Evolutionary conservation across 805 yeast genomes (phyloP), one percentile per base, ranked within the genome.

Genomic region (Lipomyces yamadae): DNA sequence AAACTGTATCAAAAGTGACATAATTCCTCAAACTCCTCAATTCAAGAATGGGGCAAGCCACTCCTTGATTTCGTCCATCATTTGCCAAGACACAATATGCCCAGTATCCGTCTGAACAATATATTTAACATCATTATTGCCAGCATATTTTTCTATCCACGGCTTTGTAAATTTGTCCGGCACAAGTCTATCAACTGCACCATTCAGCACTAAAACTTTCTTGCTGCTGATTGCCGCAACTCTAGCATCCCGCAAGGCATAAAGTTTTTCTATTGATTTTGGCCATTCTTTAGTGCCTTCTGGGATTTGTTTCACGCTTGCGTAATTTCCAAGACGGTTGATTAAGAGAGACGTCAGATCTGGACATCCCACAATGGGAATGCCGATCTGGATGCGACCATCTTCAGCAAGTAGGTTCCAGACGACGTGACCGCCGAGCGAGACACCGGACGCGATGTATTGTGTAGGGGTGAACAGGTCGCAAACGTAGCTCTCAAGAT

Each of bases 351-450:
- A 74, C 10, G 83, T 75, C 66, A 86, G 74, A 65, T 82, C 82
- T 7, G 82, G 79, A 64, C 83, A 79, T 2, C 88, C 88, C 58
- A 86, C 78, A 33, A 85, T 79, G 0, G 88, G 88, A 53, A 82
- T 81, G 15, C 82, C 78, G 35, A 78, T 78, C 15, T 76, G 74
- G 18, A 82, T 80, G 61, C 78, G 74, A 3, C 84, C 82, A 70
- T 79, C 78, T 67, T 71, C 72, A 58, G 75, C 72, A 29, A 80
- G 85, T 74, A 76, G 80, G 70, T 82, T 75, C 78, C 84, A 84
- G 37, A 82, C 78, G n/a, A 82, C 78, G 74, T 86, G 88, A 0
- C 86, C 90, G 2, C 89, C 89, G 56, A 85, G 77, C 0, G 88
- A 85, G 53, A 79, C 78, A 0, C 90, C 90, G 11, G 81, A 72